Conservation (phyloP, 2,329 filamentous ascomycete species). For the Pseudogymnoascus sp. region DNA sequence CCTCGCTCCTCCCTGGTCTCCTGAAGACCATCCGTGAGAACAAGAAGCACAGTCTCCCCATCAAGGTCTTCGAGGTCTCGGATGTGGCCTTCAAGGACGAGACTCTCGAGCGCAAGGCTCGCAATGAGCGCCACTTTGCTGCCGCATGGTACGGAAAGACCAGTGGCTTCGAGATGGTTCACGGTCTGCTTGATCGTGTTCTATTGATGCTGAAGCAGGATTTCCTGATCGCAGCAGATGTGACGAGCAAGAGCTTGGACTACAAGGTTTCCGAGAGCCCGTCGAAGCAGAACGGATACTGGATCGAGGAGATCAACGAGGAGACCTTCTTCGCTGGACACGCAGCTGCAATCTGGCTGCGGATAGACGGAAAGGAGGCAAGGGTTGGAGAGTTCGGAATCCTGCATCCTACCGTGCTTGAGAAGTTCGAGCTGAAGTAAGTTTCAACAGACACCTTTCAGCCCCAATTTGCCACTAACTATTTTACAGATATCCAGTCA, state of each 20-base stretch:
- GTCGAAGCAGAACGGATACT: conserved; percentile 67
- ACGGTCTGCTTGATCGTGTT: conserved; percentile 84
- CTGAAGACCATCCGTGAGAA: conserved; percentile 93
- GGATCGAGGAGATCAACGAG: conserved; percentile 88
- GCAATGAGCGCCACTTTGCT: conserved; percentile 94
- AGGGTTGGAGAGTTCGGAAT: conserved; percentile 89
- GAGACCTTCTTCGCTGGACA: conserved; percentile 88
- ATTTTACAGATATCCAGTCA: conserved; percentile 68
- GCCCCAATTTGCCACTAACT: conserved; percentile 13
- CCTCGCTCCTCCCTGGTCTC: conserved; percentile 74
- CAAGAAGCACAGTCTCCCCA: conserved; percentile 77
- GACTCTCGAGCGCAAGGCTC: conserved; percentile 70
- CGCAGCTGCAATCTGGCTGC: conserved; percentile 74
- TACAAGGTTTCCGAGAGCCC: conserved; percentile 47
- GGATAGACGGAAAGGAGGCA: conserved; percentile 62
- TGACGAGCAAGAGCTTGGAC: conserved; percentile 42
- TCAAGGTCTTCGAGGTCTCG: conserved; percentile 86
- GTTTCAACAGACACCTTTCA: conserved; percentile 20
- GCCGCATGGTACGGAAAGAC: conserved; percentile 92
- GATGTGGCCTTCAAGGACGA: conserved; percentile 90
- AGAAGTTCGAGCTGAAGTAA: conserved; percentile 83
- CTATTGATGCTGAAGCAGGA: conserved; percentile 83
- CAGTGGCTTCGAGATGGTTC: conserved; percentile 89
- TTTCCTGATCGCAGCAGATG: conserved; percentile 66
- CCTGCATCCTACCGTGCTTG: conserved; percentile 82